Conservation (phyloP, 2,329 filamentous ascomycete species). For the Fusarium sp. region DNA sequence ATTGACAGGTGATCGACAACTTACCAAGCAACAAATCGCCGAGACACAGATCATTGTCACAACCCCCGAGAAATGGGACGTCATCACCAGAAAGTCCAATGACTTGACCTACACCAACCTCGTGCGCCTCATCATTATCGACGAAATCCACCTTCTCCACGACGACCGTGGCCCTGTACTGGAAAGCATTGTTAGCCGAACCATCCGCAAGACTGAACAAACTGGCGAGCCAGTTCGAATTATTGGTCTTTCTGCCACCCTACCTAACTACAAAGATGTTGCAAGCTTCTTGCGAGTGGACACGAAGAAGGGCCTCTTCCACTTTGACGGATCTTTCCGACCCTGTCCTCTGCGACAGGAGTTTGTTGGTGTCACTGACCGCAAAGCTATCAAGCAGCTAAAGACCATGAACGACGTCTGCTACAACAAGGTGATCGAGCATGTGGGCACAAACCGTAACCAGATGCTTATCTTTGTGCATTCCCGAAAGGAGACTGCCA, state of each 20-base stretch:
- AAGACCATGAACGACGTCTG: conserved; percentile 99
- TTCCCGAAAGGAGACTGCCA: conserved; percentile 96
- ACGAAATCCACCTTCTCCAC: conserved; percentile 97
- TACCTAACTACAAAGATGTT: conserved; percentile 97
- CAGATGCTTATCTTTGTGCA: conserved; percentile 99
- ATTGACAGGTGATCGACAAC: conserved; percentile 94
- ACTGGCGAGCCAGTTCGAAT: conserved; percentile 93
- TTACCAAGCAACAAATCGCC: conserved; percentile 97
- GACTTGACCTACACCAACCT: conserved; percentile 97
- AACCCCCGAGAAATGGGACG: conserved; percentile 98
- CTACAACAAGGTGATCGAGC: conserved; percentile 96
- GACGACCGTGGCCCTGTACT: conserved; percentile 96
- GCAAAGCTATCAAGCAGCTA: conserved; percentile 97
- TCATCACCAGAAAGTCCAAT: conserved; percentile 97
- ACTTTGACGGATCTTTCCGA: conserved; percentile 93
- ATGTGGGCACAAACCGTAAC: conserved; percentile 90
- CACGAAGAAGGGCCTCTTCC: conserved; percentile 84
- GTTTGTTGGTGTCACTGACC: conserved; percentile 96
- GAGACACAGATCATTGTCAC: conserved; percentile 99
- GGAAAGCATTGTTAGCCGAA: conserved; percentile 95
- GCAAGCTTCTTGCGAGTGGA: conserved; percentile 95
- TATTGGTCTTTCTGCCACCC: conserved; percentile 90
- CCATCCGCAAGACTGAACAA: conserved; percentile 91
- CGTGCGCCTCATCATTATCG: conserved; percentile 95
- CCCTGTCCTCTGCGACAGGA: conserved; percentile 96